phyloP scores from a whole-genome alignment of 805 yeast genomes.

The Kodamaea hsintzibuensis region DNA sequence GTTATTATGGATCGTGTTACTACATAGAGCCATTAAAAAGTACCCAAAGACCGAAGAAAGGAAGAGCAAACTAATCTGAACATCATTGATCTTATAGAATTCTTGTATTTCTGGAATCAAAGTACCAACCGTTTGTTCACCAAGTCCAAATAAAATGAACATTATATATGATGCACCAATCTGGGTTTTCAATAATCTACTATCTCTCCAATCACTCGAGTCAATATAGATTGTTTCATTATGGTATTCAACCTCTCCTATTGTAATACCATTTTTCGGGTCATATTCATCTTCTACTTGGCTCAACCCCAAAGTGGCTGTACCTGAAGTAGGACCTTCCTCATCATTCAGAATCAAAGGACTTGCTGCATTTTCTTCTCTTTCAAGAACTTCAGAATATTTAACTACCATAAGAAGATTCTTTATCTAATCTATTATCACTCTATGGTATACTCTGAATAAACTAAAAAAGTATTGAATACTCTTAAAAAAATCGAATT shows the following conservation, averaged over 20 bases:
- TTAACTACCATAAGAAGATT: background rate
- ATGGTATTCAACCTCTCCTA: slow-evolving; percentile 12
- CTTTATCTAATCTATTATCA: no score
- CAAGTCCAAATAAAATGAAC: slow-evolving; percentile 52
- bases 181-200: slow-evolving; percentile 43
- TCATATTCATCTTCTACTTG: background rate
- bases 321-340: background rate
- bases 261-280: background rate
- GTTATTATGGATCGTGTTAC: slow-evolving; percentile 39
- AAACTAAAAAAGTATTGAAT: no score
- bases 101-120: slow-evolving; percentile 52
- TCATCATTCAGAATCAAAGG: background rate
- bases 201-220: slow-evolving; percentile 39
- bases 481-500: no score
- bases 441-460: no score
- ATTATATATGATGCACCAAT: slow-evolving; percentile 38
- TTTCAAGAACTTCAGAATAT: background rate
- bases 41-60: slow-evolving; percentile 57
- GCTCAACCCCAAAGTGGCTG: background rate
- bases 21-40: slow-evolving; percentile 50
- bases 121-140: slow-evolving; percentile 64
- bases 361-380: background rate
- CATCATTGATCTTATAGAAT: slow-evolving; percentile 49
- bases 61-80: slow-evolving; percentile 50
- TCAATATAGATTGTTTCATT: slow-evolving; percentile 34